Percentiles rank a stretch among this genome's conserved stretches.
phyloP scores from a whole-genome alignment of 352 stramenopile genomes.

The Globisporangium radiosum region DNA sequence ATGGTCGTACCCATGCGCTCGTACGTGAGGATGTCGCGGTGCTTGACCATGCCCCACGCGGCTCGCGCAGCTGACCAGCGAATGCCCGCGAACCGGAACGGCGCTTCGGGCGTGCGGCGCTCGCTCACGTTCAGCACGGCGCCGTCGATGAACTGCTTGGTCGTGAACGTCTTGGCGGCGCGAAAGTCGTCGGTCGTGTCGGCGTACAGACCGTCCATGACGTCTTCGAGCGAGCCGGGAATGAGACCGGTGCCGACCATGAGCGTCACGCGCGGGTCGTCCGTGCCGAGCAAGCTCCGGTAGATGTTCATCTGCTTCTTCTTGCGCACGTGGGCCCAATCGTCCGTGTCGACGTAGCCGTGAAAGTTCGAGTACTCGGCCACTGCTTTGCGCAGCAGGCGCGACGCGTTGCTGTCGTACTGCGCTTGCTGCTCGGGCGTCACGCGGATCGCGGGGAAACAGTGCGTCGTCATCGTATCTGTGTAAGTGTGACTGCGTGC shows the following conservation, averaged over 20 bases:
- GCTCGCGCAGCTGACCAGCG: slow-evolving; percentile 31
- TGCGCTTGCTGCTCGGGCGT: slow-evolving; percentile 5
- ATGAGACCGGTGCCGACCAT: slow-evolving; percentile 14
- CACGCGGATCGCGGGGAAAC: slow-evolving; percentile 8
- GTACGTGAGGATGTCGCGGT: slow-evolving; percentile 25
- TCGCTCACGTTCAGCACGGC: slow-evolving; percentile 25
- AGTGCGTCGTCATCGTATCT: neutral
- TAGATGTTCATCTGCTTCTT: slow-evolving; percentile 13
- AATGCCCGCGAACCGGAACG: slow-evolving; percentile 40
- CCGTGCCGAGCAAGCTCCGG: slow-evolving; percentile 4
- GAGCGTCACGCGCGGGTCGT: slow-evolving; percentile 11
- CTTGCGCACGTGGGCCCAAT: slow-evolving; percentile 13
- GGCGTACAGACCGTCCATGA: slow-evolving; percentile 40
- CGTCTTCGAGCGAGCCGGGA: slow-evolving; percentile 14
- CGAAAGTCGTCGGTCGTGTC: slow-evolving; percentile 37
- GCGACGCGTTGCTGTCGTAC: slow-evolving; percentile 7
- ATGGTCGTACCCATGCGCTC: slow-evolving; percentile 12
- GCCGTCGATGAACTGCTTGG: slow-evolving; percentile 28
- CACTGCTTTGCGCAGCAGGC: slow-evolving; percentile 6
- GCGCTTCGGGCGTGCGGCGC: slow-evolving; percentile 19
- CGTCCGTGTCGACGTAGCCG: slow-evolving; percentile 10
- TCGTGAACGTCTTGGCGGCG: slow-evolving; percentile 25
- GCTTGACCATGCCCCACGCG: slow-evolving; percentile 11
- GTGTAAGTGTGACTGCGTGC: too few species aligned
- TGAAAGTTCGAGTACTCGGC: slow-evolving; percentile 12